A percentile compares a stretch with the other conserved stretches of the same genome.
These are phyloP conservation scores for Neofusicoccum laricinum DNA, from an alignment of 2,329 filamentous ascomycete species.

Conservation along the genomic window DNA sequence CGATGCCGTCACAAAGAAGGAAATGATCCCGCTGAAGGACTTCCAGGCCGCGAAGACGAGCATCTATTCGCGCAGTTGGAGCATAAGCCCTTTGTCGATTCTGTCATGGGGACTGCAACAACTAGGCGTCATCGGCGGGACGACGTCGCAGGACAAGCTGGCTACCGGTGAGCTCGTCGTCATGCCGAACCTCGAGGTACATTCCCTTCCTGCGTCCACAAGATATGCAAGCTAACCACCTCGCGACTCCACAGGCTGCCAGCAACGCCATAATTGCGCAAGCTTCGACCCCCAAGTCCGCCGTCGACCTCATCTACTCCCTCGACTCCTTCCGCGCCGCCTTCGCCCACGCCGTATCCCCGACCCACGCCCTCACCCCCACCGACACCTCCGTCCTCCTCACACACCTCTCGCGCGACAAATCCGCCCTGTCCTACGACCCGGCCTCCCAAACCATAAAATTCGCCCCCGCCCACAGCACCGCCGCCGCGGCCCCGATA, in stretches of 20 bases:
- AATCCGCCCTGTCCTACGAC: conserved; percentile 71
- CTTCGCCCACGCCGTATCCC: conserved; percentile 30
- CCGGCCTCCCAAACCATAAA: conserved; percentile 75
- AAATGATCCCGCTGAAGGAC: conserved; percentile 67
- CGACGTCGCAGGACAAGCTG: conserved; percentile 53
- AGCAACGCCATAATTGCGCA: conserved; percentile 40
- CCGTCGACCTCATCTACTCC: conserved; percentile 35
- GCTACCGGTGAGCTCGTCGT: conserved; percentile 64
- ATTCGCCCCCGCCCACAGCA: conserved; percentile 59
- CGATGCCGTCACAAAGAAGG: conserved; percentile 68
- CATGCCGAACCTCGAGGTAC: conserved; percentile 59
- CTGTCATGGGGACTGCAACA: conserved; percentile 73
- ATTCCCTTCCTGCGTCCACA: background rate
- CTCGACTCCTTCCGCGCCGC: conserved; percentile 32
- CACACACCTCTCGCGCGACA: conserved; percentile 51
- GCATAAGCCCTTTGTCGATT: conserved; percentile 66
- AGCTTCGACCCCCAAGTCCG: conserved; percentile 30
- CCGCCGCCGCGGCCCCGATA: conserved; percentile 48
- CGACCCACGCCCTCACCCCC: conserved; percentile 27
- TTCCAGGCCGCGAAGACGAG: conserved; percentile 66
- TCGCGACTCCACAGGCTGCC: conserved; percentile 27
- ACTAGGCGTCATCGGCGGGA: conserved; percentile 58
- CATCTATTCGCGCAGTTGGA: conserved; percentile 69
- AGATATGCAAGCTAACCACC: background rate
- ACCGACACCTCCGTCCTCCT: conserved; percentile 76